These are phyloP conservation scores for Salpingoeca rosetta DNA, from an alignment of 78 protist species.

Conservation along the genomic window DNA sequence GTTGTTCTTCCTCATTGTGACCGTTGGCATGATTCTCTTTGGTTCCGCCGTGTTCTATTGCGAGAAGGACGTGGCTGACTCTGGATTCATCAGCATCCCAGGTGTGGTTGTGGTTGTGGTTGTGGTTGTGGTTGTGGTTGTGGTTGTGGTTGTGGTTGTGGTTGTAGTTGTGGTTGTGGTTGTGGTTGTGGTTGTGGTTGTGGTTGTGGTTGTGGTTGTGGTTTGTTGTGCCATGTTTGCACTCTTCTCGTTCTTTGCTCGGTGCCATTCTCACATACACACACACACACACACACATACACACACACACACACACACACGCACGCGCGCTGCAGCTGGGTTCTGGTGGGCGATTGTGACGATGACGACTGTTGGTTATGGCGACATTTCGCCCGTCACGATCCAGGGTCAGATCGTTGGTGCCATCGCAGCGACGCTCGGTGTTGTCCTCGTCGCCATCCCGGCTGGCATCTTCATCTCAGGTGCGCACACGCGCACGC, in stretches of 20 bases:
- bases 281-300: neutral
- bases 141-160: no score
- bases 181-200: no score
- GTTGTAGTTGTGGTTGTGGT: no score
- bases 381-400: neutral
- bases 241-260: no score
- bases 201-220: no score
- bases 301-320: neutral
- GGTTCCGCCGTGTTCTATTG: conserved; percentile 12
- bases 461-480: neutral
- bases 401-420: neutral
- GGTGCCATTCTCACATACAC: no score
- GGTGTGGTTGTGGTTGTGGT: no score
- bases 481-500: no score
- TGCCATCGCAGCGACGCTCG: neutral
- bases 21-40: conserved; percentile 15
- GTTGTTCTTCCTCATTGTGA: conserved; percentile 1
- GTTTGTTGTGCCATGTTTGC: no score
- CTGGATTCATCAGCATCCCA: neutral
- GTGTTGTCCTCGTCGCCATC: neutral
- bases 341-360: neutral
- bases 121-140: no score
- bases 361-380: conserved; percentile 16
- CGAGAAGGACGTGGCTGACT: conserved; percentile 1
- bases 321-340: neutral